Evolutionary conservation across 108 stramenopile genomes (phyloP).

Genomic region (Pelagomonas calceolata): DNA sequence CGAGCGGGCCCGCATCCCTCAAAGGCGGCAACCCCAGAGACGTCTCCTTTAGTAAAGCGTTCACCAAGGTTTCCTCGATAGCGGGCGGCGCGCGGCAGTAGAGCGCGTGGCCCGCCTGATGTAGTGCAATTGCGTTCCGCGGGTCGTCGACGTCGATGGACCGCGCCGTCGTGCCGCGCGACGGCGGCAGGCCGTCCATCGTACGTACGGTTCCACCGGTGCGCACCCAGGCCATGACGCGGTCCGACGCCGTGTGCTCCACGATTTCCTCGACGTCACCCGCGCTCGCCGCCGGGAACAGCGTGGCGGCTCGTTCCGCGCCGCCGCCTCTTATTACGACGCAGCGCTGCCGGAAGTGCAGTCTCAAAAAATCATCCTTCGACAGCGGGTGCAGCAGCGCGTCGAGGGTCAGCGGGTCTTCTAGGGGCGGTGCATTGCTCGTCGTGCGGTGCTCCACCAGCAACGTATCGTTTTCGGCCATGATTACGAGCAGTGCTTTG

Average conservation of each 20-base stretch:
- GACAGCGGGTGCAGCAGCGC: neutral
- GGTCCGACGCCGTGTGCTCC: neutral
- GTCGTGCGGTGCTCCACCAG: neutral
- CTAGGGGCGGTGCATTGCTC: neutral
- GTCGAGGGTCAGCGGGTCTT: neutral
- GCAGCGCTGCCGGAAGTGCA: slow-evolving; percentile 1
- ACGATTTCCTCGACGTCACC: neutral
- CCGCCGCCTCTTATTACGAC: neutral
- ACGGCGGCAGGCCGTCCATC: neutral
- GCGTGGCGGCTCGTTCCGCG: neutral
- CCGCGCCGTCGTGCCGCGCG: no score
- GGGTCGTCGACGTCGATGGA: slow-evolving; percentile 3
- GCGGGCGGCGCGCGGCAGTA: slow-evolving; percentile 78
- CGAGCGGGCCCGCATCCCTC: slow-evolving; percentile 37
- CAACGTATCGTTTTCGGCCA: no score
- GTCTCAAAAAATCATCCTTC: neutral
- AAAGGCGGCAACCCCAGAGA: slow-evolving; percentile 70
- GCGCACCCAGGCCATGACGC: neutral
- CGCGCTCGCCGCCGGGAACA: neutral
- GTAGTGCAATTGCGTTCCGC: neutral
- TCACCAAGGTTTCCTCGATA: slow-evolving; percentile 60
- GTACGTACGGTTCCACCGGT: neutral
- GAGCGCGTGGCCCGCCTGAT: slow-evolving; percentile 44
- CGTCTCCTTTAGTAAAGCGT: slow-evolving; percentile 42
- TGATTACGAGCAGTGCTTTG: no score